A percentile compares a stretch with the other conserved stretches of the same genome.
Evolutionary conservation across 148 eudicot genomes (phyloP).

Genomic region (Silene latifolia): DNA sequence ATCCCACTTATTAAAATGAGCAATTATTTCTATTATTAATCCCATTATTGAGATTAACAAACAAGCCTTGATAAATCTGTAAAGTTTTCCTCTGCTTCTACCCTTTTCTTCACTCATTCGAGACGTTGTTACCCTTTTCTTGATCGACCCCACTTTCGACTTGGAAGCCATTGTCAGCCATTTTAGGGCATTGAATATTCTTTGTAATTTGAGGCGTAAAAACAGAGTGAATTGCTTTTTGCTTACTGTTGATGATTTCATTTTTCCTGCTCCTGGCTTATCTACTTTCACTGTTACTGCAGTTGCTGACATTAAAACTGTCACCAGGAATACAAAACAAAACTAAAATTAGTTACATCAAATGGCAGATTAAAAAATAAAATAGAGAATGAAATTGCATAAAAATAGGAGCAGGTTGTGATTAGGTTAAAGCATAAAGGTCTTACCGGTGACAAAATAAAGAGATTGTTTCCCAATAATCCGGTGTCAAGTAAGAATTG

Average conservation of each 20-base stretch:
- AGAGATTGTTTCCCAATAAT: no score
- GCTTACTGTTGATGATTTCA: conserved; percentile 9
- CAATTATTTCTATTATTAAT: conserved; percentile 17
- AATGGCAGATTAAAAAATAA: no score
- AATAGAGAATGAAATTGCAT: no score
- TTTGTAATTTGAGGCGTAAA: conserved; percentile 30
- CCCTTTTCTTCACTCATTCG: conserved; percentile 21
- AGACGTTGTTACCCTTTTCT: conserved; percentile 14
- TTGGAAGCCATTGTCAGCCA: conserved; percentile 14
- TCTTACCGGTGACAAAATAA: no score
- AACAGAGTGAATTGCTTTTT: conserved; percentile 30
- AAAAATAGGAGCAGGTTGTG: no score
- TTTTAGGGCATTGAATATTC: conserved; percentile 22
- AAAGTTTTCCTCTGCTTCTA: conserved; percentile 21
- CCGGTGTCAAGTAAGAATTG: no score
- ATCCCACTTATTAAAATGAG: conserved; percentile 31
- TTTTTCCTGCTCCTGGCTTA: conserved; percentile 18
- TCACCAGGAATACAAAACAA: no score
- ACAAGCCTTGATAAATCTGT: conserved; percentile 22
- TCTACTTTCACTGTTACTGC: conserved; percentile 17
- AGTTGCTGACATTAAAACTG: conserved; percentile 21
- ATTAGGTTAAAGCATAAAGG: no score
- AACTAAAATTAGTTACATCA: no score
- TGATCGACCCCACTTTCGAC: conserved; percentile 12
- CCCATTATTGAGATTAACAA: conserved; percentile 19